Evolutionary conservation across 73 alveolate species (phyloP).

Genomic region (Paramecium tetraurelia): DNA sequence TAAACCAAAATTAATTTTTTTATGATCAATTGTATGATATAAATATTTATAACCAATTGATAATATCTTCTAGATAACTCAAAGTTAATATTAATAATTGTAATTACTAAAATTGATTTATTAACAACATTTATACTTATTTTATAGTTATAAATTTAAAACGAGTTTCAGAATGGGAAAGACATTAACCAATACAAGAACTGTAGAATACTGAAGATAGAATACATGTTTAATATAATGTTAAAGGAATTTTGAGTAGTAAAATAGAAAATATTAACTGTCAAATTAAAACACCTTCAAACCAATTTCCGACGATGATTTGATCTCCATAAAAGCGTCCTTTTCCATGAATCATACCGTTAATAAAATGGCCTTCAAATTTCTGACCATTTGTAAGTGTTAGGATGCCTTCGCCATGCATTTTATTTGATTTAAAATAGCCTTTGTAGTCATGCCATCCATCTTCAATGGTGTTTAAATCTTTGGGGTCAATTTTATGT

Average conservation of each 20-base stretch:
- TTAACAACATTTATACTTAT: too few relatives aligned
- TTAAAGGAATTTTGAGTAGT: background rate
- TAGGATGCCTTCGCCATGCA: slow-evolving; percentile 33
- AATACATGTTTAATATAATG: too few relatives aligned
- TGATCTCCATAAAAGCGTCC: background rate
- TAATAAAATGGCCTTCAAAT: slow-evolving; percentile 18
- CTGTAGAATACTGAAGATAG: too few relatives aligned
- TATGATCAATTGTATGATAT: too few relatives aligned
- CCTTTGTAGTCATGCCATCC: slow-evolving; percentile 28
- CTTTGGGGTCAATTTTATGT: background rate
- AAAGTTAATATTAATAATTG: too few relatives aligned
- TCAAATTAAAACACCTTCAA: background rate
- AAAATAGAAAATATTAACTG: background rate
- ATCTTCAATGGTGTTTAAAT: slow-evolving; percentile 21
- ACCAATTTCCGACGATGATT: background rate
- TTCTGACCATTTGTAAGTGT: background rate
- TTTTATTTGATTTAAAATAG: slow-evolving; percentile 8
- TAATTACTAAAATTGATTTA: too few relatives aligned
- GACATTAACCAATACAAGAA: too few relatives aligned
- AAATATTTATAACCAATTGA: too few relatives aligned
- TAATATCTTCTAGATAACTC: too few relatives aligned
- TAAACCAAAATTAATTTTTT: too few relatives aligned
- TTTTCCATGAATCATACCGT: slow-evolving; percentile 36
- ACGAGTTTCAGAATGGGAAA: too few relatives aligned
- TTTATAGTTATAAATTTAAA: too few relatives aligned